These are phyloP conservation scores for Domatiomyces globalis DNA, from an alignment of 2,329 filamentous ascomycete species.

Conservation along the genomic window DNA sequence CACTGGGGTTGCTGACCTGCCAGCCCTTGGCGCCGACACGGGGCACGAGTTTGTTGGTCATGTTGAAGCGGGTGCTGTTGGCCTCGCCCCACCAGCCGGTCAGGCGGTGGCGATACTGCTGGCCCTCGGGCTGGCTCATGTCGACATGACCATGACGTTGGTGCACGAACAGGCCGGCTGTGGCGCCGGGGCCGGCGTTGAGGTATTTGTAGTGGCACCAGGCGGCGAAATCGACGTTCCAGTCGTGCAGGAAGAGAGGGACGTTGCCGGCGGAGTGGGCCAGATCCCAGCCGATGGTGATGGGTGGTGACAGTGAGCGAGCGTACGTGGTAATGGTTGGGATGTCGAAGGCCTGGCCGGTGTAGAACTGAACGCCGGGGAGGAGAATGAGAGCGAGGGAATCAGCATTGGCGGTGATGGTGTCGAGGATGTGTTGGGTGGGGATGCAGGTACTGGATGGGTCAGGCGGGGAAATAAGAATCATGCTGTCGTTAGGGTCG, in stretches of 20 bases:
- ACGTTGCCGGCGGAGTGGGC: constrained; percentile 81
- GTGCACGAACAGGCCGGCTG: constrained; percentile 70
- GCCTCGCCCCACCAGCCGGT: constrained; percentile 81
- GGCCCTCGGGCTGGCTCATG: constrained; percentile 11
- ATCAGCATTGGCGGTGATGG: constrained; percentile 61
- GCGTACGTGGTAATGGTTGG: constrained; percentile 60
- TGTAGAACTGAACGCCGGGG: constrained; percentile 84
- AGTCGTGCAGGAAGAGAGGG: constrained; percentile 63
- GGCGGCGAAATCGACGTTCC: constrained; percentile 79
- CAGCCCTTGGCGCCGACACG: constrained; percentile 66
- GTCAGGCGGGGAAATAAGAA: constrained; percentile 54
- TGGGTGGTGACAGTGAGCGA: constrained; percentile 37
- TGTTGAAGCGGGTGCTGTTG: constrained; percentile 61
- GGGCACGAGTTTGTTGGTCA: constrained; percentile 68
- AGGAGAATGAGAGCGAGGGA: constrained; percentile 64
- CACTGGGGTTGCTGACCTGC: constrained; percentile 73
- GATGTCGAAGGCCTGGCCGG: constrained; percentile 78
- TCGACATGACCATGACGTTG: constrained; percentile 51
- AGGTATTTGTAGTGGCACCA: constrained; percentile 97
- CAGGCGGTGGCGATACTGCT: constrained; percentile 49
- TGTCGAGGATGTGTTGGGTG: constrained; percentile 55
- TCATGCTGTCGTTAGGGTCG: constrained; percentile 52
- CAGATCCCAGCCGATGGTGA: constrained; percentile 74
- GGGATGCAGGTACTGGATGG: constrained; percentile 43
- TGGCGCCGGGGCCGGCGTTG: constrained; percentile 69